Conservation (phyloP, 108 stramenopile genomes). For the Fragilariopsis cylindrus region DNA sequence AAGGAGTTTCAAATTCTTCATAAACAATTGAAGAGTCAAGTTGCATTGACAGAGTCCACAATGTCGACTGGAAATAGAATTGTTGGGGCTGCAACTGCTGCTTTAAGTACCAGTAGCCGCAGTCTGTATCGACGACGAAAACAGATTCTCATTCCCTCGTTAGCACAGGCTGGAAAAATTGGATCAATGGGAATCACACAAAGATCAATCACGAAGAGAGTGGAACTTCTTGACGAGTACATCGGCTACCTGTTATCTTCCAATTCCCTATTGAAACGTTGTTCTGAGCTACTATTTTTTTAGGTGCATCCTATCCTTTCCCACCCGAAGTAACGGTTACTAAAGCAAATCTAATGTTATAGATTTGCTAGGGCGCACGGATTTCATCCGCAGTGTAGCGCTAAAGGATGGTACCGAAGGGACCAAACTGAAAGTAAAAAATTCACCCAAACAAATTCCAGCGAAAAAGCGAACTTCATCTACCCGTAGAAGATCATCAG, state of each 20-base stretch:
- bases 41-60: slow-evolving; percentile 62
- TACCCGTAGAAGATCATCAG: neutral
- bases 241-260: slow-evolving; percentile 65
- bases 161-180: slow-evolving; percentile 72
- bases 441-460: neutral
- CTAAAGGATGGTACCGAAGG: slow-evolving; percentile 7
- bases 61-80: slow-evolving; percentile 63
- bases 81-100: slow-evolving; percentile 74
- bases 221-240: slow-evolving; percentile 71
- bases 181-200: slow-evolving; percentile 68
- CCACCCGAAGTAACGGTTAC: slow-evolving; percentile 43
- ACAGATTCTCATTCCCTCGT: slow-evolving; percentile 69
- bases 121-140: slow-evolving; percentile 44
- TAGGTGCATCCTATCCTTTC: slow-evolving; percentile 75
- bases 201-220: slow-evolving; percentile 61
- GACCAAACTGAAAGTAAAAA: slow-evolving; percentile 4
- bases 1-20: slow-evolving; percentile 83
- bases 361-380: slow-evolving; percentile 56
- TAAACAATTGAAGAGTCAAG: slow-evolving; percentile 80
- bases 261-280: slow-evolving; percentile 55
- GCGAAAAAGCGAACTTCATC: neutral
- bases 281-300: slow-evolving; percentile 75
- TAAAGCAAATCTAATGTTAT: slow-evolving; percentile 17
- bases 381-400: slow-evolving; percentile 32
- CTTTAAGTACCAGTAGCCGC: slow-evolving; percentile 36